Evolutionary conservation across 495 filamentous ascomycete species (phyloP), one percentile per base, ranked within the genome.

Genomic region (Penicillium lagena): DNA sequence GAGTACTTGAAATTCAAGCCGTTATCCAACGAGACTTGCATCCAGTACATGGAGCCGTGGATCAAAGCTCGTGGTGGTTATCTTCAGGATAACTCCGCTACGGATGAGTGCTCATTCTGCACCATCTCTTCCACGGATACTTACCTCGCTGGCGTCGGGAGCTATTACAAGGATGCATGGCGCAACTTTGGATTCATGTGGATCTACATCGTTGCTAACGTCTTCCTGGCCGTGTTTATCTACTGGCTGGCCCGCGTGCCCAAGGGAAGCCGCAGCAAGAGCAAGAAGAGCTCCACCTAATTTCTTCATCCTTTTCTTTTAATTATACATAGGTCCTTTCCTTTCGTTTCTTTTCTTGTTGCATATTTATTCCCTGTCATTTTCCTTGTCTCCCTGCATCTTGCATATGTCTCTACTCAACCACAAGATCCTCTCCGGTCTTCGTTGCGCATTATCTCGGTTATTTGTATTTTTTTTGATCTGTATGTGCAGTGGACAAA

Each of bases 181-280:
- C 71, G 82, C 51, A 80, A 89, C 64, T 86, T 87, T 52, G 85
- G 84, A 9, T 54, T 83, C 40, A 67, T 81, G 63, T 79, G 72
- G 67, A 78, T 68, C 1, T 93, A 78, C 57, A 79, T 89, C 50
- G 55, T 76, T 29, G 85, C 89, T 67, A 94, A 95, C 60, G 70
- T 90, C 56, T 54, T 59, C 30, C 79, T 59, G 28, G 88, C 86
- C 0, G 68, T 91, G 9, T 67, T 70, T 43, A 68, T 95, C 35
- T 95, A 93, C 75, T 95, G 84, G 83, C 65, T 89, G 44, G 79
- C 78, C 13, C 70, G 89, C 37, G 84, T 95, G 40, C 85, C 86
- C 12, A 90, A 90, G 78, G 59, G 56, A 17, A 60, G 53, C 31
- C 63, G 59, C 42, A 62, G 46, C 52, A 68, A 71, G 62, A 54